A percentile compares a stretch with the other conserved stretches of the same genome.
Conservation (phyloP, 2,329 filamentous ascomycete species). For the Aspergillus sp. region DNA sequence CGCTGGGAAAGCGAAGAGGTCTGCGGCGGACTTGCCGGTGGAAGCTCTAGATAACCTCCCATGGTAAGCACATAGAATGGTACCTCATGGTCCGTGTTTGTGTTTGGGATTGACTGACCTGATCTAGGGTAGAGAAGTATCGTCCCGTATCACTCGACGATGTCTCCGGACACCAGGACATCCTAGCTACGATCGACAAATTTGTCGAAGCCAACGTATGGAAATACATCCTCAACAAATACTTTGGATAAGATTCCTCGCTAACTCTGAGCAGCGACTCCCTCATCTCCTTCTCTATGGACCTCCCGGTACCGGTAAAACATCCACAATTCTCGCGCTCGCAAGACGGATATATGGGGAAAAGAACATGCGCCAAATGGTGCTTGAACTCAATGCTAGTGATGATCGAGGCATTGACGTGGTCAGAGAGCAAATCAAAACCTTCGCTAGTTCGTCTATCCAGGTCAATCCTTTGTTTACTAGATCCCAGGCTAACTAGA, state of each 20-base stretch:
- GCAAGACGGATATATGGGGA: conserved; percentile 88
- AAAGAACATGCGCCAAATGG: conserved; percentile 96
- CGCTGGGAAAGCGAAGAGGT: conserved; percentile 80
- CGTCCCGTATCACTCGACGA: conserved; percentile 83
- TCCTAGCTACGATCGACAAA: conserved; percentile 95
- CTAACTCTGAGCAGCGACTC: conserved; percentile 57
- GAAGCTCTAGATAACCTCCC: conserved; percentile 92
- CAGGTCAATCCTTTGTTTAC: no score
- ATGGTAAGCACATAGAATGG: conserved; percentile 60
- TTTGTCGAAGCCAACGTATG: conserved; percentile 86
- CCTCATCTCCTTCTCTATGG: conserved; percentile 97
- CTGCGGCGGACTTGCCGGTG: conserved; percentile 86
- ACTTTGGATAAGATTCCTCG: background rate
- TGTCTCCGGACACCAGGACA: conserved; percentile 95
- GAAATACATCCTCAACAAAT: background rate
- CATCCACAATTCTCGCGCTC: conserved; percentile 90
- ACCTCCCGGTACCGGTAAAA: conserved; percentile 95
- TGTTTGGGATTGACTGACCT: conserved; percentile 15
- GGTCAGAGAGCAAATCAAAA: conserved; percentile 98
- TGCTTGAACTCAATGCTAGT: conserved; percentile 94
- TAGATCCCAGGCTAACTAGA: conserved; percentile 2
- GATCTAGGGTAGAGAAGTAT: conserved; percentile 88
- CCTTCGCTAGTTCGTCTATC: conserved; percentile 70
- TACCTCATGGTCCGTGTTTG: background rate
- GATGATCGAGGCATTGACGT: conserved; percentile 98